These are phyloP conservation scores for Rickenella mellea DNA, from an alignment of 768 basidiomycete species.

Conservation along the genomic window DNA sequence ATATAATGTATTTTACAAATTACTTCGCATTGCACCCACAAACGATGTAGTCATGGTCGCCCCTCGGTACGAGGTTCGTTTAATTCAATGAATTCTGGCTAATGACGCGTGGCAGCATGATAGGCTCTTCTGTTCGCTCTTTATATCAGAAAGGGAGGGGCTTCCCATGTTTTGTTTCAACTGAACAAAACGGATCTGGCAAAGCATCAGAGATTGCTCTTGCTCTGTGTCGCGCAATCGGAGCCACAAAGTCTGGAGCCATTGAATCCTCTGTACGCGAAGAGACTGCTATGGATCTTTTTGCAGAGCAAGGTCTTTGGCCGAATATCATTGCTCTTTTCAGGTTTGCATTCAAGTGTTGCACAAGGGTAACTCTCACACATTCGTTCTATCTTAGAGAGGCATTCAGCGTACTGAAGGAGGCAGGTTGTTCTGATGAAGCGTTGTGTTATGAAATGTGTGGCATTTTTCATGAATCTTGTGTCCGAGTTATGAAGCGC, in stretches of 20 bases:
- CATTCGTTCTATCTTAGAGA: constrained; percentile 27
- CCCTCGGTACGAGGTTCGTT: constrained; percentile 31
- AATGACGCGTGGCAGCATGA: constrained; percentile 34
- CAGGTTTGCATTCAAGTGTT: constrained; percentile 22
- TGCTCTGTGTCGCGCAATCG: constrained; percentile 47
- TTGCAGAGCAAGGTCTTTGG: constrained; percentile 59
- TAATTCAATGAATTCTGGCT: not conserved
- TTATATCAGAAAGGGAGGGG: constrained; percentile 50
- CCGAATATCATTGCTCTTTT: constrained; percentile 59
- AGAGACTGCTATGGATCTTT: constrained; percentile 57
- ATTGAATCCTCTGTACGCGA: constrained; percentile 54
- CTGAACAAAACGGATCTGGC: constrained; percentile 51
- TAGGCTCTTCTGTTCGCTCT: constrained; percentile 55
- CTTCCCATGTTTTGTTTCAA: constrained; percentile 58
- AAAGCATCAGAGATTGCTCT: constrained; percentile 35
- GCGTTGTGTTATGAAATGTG: constrained; percentile 62
- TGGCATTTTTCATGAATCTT: too few species aligned
- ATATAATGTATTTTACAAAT: constrained; percentile 55
- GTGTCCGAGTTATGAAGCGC: constrained; percentile 4
- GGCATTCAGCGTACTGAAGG: constrained; percentile 51
- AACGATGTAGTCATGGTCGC: constrained; percentile 63
- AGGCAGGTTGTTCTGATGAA: constrained; percentile 58
- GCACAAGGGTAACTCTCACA: not conserved
- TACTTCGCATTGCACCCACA: constrained; percentile 39
- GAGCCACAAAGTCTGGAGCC: constrained; percentile 54